phyloP scores from a whole-genome alignment of 1,139 yeast genomes.

The Saccharomyces hybrid region DNA sequence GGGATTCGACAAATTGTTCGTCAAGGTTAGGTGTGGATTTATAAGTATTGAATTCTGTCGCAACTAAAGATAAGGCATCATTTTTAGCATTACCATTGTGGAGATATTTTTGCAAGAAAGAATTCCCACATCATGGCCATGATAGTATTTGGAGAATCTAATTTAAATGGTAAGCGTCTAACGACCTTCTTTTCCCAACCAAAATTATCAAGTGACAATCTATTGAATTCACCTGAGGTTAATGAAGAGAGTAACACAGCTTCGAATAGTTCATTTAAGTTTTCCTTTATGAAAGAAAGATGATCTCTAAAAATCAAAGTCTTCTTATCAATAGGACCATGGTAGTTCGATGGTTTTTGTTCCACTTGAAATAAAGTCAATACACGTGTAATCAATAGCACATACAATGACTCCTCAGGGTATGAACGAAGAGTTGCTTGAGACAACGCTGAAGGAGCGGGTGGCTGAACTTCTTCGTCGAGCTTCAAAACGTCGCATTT shows the following conservation, averaged over 20 bases:
- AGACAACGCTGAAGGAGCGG: conserved; percentile 28
- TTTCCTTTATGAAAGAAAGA: conserved; percentile 45
- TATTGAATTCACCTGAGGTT: conserved; percentile 46
- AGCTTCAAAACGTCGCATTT: conserved; percentile 36
- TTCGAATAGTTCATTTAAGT: conserved; percentile 51
- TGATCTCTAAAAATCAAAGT: conserved; percentile 63
- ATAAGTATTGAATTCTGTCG: conserved; percentile 26
- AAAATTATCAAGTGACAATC: conserved; percentile 32
- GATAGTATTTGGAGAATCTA: conserved; percentile 27
- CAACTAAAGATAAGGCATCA: conserved; percentile 26
- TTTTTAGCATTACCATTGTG: conserved; percentile 29
- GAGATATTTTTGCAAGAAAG: conserved; percentile 27
- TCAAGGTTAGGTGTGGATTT: conserved; percentile 25
- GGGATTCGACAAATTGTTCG: conserved; percentile 24
- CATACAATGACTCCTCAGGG: conserved; percentile 33
- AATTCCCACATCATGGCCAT: conserved; percentile 34
- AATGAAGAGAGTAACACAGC: conserved; percentile 45
- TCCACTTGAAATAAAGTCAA: conserved; percentile 49
- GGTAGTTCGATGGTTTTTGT: conserved; percentile 51
- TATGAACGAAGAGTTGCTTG: conserved; percentile 30
- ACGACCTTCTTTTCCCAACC: conserved; percentile 54
- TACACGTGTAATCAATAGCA: conserved; percentile 50
- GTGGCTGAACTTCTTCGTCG: conserved; percentile 29
- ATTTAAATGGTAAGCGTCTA: conserved; percentile 51
- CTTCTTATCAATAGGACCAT: conserved; percentile 63